A percentile compares a stretch with the other conserved stretches of the same genome.
Evolutionary conservation across 306 rosid species (phyloP).

Genomic region (Prunus armeniaca): DNA sequence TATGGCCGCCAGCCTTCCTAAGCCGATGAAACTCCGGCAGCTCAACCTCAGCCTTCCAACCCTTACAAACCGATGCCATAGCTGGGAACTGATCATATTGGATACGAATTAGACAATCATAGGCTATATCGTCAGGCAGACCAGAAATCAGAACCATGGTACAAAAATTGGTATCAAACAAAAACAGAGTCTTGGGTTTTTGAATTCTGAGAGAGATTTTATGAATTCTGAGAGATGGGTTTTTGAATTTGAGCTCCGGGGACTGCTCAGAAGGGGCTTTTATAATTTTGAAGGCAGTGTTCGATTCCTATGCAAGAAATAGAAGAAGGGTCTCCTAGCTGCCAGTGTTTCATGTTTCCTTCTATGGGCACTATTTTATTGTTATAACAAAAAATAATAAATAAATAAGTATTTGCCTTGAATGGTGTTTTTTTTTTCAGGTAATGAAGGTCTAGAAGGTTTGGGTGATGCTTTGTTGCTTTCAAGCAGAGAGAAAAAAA

Average conservation of each 20-base stretch:
- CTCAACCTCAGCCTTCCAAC: constrained; percentile 55
- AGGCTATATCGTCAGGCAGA: constrained; percentile 63
- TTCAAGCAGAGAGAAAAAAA: no score
- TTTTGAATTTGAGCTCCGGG: background rate
- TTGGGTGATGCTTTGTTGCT: background rate
- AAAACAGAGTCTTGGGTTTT: background rate
- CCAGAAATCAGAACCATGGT: constrained; percentile 65
- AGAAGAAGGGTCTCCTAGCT: background rate
- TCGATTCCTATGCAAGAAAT: background rate
- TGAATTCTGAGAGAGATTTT: background rate
- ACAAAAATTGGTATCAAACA: background rate
- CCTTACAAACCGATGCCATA: constrained; percentile 42
- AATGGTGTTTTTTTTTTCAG: no score
- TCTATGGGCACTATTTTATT: background rate
- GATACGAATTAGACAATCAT: constrained; percentile 53
- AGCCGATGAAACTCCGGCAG: constrained; percentile 53
- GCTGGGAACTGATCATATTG: constrained; percentile 37
- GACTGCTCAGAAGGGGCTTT: background rate
- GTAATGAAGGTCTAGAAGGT: background rate
- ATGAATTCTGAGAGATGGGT: background rate
- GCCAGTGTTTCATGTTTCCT: background rate
- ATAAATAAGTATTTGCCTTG: no score
- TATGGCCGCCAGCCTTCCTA: constrained; percentile 29
- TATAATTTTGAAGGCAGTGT: background rate
- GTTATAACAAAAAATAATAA: background rate